Percentiles rank a stretch among this genome's conserved stretches.
These are phyloP conservation scores for Lichtheimia ornata DNA, from an alignment of 371 early-diverging fungal genomes.

Conservation along the genomic window DNA sequence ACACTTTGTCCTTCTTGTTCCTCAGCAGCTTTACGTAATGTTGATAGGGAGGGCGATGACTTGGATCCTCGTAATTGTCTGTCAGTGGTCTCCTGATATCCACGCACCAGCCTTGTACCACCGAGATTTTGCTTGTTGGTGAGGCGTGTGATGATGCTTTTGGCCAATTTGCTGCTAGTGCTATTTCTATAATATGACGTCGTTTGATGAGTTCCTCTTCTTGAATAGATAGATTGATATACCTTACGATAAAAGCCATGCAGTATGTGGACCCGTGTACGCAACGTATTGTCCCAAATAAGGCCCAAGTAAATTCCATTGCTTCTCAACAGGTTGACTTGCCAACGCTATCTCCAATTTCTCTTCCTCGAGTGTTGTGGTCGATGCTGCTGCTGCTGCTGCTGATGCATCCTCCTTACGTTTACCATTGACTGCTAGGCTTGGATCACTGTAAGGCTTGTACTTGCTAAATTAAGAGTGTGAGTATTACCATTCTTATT, in stretches of 20 bases:
- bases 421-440: background rate
- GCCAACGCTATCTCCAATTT: constrained; percentile 32
- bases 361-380: constrained; percentile 35
- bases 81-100: constrained; percentile 69
- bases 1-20: background rate
- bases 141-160: constrained; percentile 70
- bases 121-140: constrained; percentile 65
- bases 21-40: background rate
- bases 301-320: constrained; percentile 76
- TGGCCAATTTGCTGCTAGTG: constrained; percentile 66
- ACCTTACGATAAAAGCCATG: constrained; percentile 67
- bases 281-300: constrained; percentile 77
- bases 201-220: background rate
- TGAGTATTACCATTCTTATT: background rate
- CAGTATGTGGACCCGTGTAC: constrained; percentile 63
- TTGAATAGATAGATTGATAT: constrained; percentile 2
- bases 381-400: constrained; percentile 7
- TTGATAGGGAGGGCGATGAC: constrained; percentile 4
- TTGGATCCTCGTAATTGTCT: constrained; percentile 27
- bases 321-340: constrained; percentile 46
- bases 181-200: constrained; percentile 28
- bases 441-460: constrained; percentile 18
- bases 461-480: constrained; percentile 16
- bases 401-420: constrained; percentile 42
- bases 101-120: constrained; percentile 73